Evolutionary conservation across 2,329 filamentous ascomycete species (phyloP).

Genomic region (Parafenestella ontariensis): DNA sequence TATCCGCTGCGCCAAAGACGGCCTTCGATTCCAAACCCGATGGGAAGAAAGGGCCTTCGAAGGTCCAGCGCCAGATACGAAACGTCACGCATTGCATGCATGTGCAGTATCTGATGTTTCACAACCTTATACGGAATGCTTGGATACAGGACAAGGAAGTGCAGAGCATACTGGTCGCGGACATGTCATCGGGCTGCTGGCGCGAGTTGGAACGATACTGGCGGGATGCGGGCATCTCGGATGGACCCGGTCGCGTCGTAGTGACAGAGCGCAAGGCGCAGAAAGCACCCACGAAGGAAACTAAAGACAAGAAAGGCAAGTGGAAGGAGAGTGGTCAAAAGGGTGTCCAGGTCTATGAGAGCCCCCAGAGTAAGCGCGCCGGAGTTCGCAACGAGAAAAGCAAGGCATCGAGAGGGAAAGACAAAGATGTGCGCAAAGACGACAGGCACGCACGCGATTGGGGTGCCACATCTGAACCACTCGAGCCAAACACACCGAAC

Average conservation of each 20-base stretch:
- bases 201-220: slow-evolving; percentile 52
- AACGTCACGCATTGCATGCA: slow-evolving; percentile 85
- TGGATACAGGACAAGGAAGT: slow-evolving; percentile 47
- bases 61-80: slow-evolving; percentile 80
- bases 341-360: slow-evolving; percentile 40
- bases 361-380: slow-evolving; percentile 24
- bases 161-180: slow-evolving; percentile 40
- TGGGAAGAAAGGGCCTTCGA: slow-evolving; percentile 83
- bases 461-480: slow-evolving; percentile 70
- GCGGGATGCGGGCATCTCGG: slow-evolving; percentile 81
- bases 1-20: slow-evolving; percentile 49
- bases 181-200: slow-evolving; percentile 43
- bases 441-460: slow-evolving; percentile 69
- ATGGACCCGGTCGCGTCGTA: slow-evolving; percentile 79
- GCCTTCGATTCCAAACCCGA: slow-evolving; percentile 53
- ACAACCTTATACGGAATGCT: slow-evolving; percentile 72
- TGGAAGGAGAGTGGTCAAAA: slow-evolving; percentile 53
- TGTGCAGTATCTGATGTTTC: slow-evolving; percentile 85
- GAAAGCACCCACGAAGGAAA: slow-evolving; percentile 67
- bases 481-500: slow-evolving; percentile 75
- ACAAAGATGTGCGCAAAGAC: slow-evolving; percentile 49
- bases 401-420: slow-evolving; percentile 20
- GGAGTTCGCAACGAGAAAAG: slow-evolving; percentile 9
- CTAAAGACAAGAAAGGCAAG: slow-evolving; percentile 29
- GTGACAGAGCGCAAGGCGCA: slow-evolving; percentile 65